Conservation (phyloP, 345 rosid species). For the Aquilaria sinensis region DNA sequence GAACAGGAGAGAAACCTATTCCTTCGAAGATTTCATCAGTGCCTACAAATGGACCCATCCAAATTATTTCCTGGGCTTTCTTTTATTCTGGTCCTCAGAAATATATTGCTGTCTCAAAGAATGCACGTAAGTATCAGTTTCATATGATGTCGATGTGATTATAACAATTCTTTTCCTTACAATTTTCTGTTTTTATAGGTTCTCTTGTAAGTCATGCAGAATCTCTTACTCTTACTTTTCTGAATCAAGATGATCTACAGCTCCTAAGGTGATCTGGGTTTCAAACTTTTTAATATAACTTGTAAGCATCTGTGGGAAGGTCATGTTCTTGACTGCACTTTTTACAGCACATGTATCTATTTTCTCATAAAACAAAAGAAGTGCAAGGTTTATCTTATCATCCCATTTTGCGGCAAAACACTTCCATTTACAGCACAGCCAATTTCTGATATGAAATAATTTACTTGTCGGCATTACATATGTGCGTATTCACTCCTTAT, state of each 20-base stretch:
- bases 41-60: constrained; percentile 59
- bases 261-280: constrained; percentile 58
- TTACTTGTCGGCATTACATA: too few relatives aligned
- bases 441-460: not conserved
- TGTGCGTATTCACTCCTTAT: too few relatives aligned
- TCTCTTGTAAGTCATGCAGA: constrained; percentile 87
- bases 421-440: not conserved
- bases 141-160: not conserved
- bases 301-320: too few relatives aligned
- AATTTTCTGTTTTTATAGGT: constrained; percentile 45
- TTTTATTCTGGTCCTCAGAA: constrained; percentile 51
- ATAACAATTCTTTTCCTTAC: constrained; percentile 14
- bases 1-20: constrained; percentile 91
- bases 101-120: constrained; percentile 49
- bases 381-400: constrained; percentile 3
- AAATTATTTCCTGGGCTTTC: constrained; percentile 50
- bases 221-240: constrained; percentile 59
- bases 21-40: constrained; percentile 59
- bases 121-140: constrained; percentile 49
- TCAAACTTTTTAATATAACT: not conserved
- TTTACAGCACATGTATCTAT: not conserved
- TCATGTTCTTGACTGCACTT: not conserved
- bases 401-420: not conserved
- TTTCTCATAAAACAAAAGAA: not conserved
- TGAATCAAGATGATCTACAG: constrained; percentile 68